Base-by-base conservation (phyloP, 805 yeast species). In the Hemisphaericaspora nanyangensis region DNA sequence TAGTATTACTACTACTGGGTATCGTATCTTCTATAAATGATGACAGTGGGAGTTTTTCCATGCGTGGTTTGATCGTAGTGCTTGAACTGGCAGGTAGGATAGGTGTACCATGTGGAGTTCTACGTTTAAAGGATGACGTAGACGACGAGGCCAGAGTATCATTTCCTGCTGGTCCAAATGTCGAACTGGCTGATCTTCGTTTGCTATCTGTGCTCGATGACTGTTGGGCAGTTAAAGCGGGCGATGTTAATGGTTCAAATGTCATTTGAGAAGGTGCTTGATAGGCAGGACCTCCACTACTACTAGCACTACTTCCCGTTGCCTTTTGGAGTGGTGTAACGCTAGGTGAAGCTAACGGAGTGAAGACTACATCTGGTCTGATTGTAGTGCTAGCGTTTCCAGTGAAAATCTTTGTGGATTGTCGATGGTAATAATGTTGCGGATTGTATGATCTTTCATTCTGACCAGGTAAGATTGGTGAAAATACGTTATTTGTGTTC, bases 271-370 rank as follows among this genome's bases (percentile, higher is more conserved):
- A 46, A 22, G 65, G 60, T 7, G 52, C 58, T 26, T 44, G 47
- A 22, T 12, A 3, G 11, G 12, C 5, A 22, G 12, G 11, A 12
- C 26, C 2, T 2, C 17, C 34, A 18, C 38, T 51, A 31, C 38
- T 38, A 49, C 34, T 50, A 10, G 10, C 10, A 20, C 26, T 22
- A 22, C 26, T 22, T 48, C 54, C 56, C 6, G 54, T 55, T 31
- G 54, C 60, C 26, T 52, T 47, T 16, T 74, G 87, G 50, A 72
- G 50, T 1, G 88, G 88, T 3, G 88, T 77, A 12, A 79, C 83
- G 7, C 85, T 81, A 0, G 95, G 95, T 2, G 90, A 82, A 1
- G 82, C 76, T 44, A 85, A 66, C 0, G 95, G 93, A 1, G 93
- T 85, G 59, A 82, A 85, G 5, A 76, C 76, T 35, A 76, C 77